Evolutionary conservation across 805 yeast genomes (phyloP).

Genomic region (Metschnikowia peoriensis): DNA sequence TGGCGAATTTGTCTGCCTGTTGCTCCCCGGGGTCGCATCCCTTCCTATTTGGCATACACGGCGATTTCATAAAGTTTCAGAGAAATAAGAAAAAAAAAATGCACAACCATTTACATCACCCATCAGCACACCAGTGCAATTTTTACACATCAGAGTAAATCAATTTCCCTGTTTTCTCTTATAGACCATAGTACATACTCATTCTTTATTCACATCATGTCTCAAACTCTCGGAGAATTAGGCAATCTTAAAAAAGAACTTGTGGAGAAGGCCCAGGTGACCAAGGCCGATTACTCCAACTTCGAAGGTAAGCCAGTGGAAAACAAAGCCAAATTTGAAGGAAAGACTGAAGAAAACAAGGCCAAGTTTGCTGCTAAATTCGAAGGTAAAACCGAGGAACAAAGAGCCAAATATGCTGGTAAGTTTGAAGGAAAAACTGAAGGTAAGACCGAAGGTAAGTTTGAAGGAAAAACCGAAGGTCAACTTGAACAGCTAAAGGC

Average conservation of each 20-base stretch:
- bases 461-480: conserved; percentile 9
- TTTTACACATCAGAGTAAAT: too few species aligned
- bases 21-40: neutral
- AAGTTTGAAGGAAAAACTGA: conserved; percentile 13
- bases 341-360: conserved; percentile 4
- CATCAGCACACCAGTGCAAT: neutral
- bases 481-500: neutral
- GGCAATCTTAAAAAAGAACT: conserved; percentile 8
- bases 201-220: neutral
- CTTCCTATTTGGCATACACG: neutral
- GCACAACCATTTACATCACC: neutral
- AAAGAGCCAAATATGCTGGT: conserved; percentile 11
- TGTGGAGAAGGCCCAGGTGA: neutral
- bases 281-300: conserved; percentile 4
- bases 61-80: neutral
- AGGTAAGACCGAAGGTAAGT: conserved; percentile 11
- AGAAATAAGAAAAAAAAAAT: neutral
- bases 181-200: too few species aligned
- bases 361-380: conserved; percentile 5
- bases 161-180: too few species aligned
- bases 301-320: conserved; percentile 6
- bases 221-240: conserved; percentile 16
- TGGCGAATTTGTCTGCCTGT: neutral
- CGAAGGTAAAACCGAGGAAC: conserved; percentile 13
- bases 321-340: conserved; percentile 1